A percentile compares a stretch with the other conserved stretches of the same genome.
phyloP scores from a whole-genome alignment of 371 early-diverging fungal species.

The Zopfochytrium polystomum region DNA sequence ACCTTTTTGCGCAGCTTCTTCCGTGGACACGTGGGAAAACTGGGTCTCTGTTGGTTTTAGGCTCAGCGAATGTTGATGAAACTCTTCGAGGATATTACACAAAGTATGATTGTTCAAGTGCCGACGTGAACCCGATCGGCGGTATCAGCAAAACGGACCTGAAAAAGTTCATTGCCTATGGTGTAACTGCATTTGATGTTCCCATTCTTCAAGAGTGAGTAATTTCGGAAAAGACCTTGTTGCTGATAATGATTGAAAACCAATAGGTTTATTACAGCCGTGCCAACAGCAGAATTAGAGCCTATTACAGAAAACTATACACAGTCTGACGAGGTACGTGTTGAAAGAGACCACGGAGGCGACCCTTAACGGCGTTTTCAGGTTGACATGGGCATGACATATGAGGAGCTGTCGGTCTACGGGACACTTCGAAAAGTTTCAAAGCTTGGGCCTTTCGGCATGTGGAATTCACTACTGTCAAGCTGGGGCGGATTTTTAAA shows the following conservation, averaged over 20 bases:
- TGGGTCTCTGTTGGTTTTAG: conserved; percentile 85
- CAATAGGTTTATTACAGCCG: conserved; percentile 75
- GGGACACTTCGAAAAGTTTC: conserved; percentile 86
- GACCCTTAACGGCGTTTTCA: conserved; percentile 9
- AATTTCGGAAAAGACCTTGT: conserved; percentile 1
- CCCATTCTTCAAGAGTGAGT: conserved; percentile 63
- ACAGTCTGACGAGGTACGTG: conserved; percentile 22
- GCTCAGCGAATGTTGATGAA: conserved; percentile 96
- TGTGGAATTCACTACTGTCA: conserved; percentile 82
- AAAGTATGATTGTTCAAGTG: conserved; percentile 97
- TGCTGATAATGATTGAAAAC: no score
- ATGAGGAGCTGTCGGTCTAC: conserved; percentile 86
- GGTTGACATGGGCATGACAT: conserved; percentile 97
- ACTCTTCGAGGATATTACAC: conserved; percentile 94
- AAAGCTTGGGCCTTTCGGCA: conserved; percentile 86
- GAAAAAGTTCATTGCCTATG: conserved; percentile 72
- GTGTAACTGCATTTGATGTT: conserved; percentile 61
- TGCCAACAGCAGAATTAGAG: conserved; percentile 93
- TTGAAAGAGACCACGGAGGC: not conserved
- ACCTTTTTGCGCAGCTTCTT: conserved; percentile 91
- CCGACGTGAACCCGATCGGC: conserved; percentile 96
- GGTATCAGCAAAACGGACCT: conserved; percentile 91
- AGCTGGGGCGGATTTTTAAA: conserved; percentile 67
- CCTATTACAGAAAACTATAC: conserved; percentile 68
- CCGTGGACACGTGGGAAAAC: conserved; percentile 82